Percentiles rank a stretch among this genome's conserved stretches.
Evolutionary conservation across 108 stramenopile species (phyloP).

Genomic region (Mayamaea pseudoterrestris): DNA sequence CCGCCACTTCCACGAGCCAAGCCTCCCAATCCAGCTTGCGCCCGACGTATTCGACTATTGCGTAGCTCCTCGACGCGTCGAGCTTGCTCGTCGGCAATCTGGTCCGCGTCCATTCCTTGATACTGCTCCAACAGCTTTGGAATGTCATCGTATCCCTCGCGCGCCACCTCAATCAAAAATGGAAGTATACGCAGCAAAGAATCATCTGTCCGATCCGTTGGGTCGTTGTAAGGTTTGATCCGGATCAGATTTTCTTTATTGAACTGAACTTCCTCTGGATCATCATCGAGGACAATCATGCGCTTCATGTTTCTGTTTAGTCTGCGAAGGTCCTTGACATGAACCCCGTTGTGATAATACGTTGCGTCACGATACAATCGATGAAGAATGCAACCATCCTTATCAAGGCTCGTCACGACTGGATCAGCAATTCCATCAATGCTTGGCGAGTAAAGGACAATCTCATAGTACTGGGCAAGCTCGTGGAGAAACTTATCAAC

Average conservation of each 20-base stretch:
- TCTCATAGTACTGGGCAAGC: slow-evolving; percentile 92
- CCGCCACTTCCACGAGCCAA: slow-evolving; percentile 33
- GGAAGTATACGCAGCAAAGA: slow-evolving; percentile 74
- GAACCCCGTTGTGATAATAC: slow-evolving; percentile 81
- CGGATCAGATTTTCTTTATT: slow-evolving; percentile 89
- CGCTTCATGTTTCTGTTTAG: slow-evolving; percentile 83
- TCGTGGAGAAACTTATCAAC: slow-evolving; percentile 87
- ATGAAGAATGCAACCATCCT: slow-evolving; percentile 83
- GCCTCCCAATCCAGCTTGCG: slow-evolving; percentile 52
- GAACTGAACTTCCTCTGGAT: slow-evolving; percentile 66
- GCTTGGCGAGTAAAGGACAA: slow-evolving; percentile 82
- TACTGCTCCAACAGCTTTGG: slow-evolving; percentile 60
- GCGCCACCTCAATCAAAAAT: slow-evolving; percentile 75
- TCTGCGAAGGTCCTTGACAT: slow-evolving; percentile 85
- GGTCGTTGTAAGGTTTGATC: slow-evolving; percentile 89
- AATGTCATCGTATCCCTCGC: slow-evolving; percentile 66
- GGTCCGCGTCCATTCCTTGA: slow-evolving; percentile 73
- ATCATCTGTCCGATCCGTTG: slow-evolving; percentile 57
- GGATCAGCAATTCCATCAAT: slow-evolving; percentile 77
- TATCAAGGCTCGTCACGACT: slow-evolving; percentile 70
- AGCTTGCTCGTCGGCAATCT: slow-evolving; percentile 81
- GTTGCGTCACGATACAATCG: slow-evolving; percentile 90
- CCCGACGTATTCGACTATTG: slow-evolving; percentile 21
- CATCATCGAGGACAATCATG: slow-evolving; percentile 91
- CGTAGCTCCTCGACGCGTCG: slow-evolving; percentile 46